Conservation (phyloP, 169 alveolate genomes). For the Cryptosporidium baileyi region DNA sequence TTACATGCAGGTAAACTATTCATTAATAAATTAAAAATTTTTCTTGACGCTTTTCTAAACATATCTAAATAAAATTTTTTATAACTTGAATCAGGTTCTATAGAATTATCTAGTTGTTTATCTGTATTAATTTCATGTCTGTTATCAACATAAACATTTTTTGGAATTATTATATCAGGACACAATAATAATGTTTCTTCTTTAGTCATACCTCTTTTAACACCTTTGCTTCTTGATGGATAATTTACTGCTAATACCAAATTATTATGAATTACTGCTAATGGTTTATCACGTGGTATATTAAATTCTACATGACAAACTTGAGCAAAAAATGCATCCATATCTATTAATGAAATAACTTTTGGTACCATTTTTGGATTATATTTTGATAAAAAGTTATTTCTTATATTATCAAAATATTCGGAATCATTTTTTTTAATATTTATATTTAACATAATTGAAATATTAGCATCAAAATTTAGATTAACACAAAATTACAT, state of each 20-base stretch:
- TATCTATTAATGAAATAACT: slow-evolving; percentile 29
- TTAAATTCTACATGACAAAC: slow-evolving; percentile 30
- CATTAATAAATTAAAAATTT: neutral
- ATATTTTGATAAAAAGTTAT: neutral
- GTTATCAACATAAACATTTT: slow-evolving; percentile 2
- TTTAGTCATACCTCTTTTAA: slow-evolving; percentile 12
- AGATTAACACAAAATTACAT: too few relatives aligned
- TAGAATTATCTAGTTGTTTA: neutral
- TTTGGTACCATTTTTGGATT: slow-evolving; percentile 29
- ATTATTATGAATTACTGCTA: slow-evolving; percentile 43
- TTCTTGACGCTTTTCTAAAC: slow-evolving; percentile 39
- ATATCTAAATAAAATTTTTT: slow-evolving; percentile 44
- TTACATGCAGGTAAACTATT: slow-evolving; percentile 28
- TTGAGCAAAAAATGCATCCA: slow-evolving; percentile 69
- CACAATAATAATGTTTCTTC: slow-evolving; percentile 17
- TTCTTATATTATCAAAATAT: neutral
- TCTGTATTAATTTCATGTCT: neutral
- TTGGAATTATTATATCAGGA: slow-evolving; percentile 49
- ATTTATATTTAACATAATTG: neutral
- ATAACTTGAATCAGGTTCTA: neutral
- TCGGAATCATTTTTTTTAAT: neutral
- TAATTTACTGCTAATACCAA: slow-evolving; percentile 42
- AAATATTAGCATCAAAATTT: too few relatives aligned
- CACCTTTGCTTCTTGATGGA: slow-evolving; percentile 44
- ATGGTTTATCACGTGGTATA: slow-evolving; percentile 53